Evolutionary conservation across 768 basidiomycete species (phyloP), one percentile per base, ranked within the genome.

Genomic region (Russula compacta): DNA sequence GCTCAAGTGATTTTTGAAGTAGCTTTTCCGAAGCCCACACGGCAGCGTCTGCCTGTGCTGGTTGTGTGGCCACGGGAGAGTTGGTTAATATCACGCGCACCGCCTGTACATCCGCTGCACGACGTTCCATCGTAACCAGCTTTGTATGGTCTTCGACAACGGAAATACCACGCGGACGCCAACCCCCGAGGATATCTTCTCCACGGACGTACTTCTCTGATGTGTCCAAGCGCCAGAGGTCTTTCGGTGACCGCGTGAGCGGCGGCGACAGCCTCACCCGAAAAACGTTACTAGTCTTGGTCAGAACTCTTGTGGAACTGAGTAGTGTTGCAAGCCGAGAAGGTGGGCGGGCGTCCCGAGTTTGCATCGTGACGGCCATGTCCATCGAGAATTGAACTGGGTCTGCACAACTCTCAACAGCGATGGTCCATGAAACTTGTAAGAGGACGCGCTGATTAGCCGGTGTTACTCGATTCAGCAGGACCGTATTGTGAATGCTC

Each of bases 201-300:
- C 95, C 95, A 48, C 86, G 81, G 0, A 99, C 94, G 73, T 95
- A 98, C 71, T 93, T 95, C 73, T 91, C 89, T 33, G 90, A 85
- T 1, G 95, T 98, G 74, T 99, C 93, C 54, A 98, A 77, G 43
- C 94, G 78, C 97, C 95, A 98, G 14, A 99, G 77, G 64, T 98
- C 94, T 70, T 84, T 84, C 2, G 92, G 82, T 0, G 89, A 93
- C 47, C 92, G 84, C 19, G 91, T 92, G 63, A 91, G 75, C 15
- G 91, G 88, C 12, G 95, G 94, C 3, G 84, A 83, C 36, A 98
- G 78, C 48, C 82, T 80, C 52, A 98, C 80, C 36, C 78, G 81
- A 77, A 95, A 99, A 48, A 97, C 81, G n/a, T 84, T 83, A 68
- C 87, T 90, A 42, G 86, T 83, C 73, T 89, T 88, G 36, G 84